These are phyloP conservation scores for Perkinsus olseni DNA, from an alignment of 169 alveolate genomes.

Conservation along the genomic window DNA sequence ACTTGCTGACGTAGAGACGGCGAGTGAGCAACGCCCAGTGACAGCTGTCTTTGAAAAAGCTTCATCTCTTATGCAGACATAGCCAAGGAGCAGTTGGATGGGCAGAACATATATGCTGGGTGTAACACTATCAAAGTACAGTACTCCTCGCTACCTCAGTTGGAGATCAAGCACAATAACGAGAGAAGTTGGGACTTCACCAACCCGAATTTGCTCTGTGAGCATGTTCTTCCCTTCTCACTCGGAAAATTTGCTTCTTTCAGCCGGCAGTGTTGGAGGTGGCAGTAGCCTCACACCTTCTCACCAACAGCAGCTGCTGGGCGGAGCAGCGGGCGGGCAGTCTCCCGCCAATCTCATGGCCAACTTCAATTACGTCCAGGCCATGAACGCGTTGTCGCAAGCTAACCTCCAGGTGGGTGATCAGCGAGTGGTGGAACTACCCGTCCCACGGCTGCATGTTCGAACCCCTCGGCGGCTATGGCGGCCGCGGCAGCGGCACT, in stretches of 20 bases:
- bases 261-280: too few species aligned
- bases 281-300: not conserved
- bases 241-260: too few species aligned
- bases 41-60: too few species aligned
- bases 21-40: not conserved
- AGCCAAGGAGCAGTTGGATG: not conserved
- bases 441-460: not conserved
- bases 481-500: not conserved
- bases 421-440: not conserved
- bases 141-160: not conserved
- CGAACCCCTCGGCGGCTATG: not conserved
- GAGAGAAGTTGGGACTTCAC: constrained; percentile 1
- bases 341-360: not conserved
- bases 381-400: not conserved
- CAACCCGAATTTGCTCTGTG: not conserved
- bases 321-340: not conserved
- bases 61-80: not conserved
- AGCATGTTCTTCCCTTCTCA: too few species aligned
- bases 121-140: not conserved
- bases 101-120: not conserved
- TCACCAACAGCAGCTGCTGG: not conserved
- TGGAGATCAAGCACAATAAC: not conserved
- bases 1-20: not conserved
- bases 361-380: not conserved
- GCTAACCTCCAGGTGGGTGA: not conserved